Evolutionary conservation across 2,329 filamentous ascomycete genomes (phyloP).

Genomic region (Thielaviopsis cerberus): DNA sequence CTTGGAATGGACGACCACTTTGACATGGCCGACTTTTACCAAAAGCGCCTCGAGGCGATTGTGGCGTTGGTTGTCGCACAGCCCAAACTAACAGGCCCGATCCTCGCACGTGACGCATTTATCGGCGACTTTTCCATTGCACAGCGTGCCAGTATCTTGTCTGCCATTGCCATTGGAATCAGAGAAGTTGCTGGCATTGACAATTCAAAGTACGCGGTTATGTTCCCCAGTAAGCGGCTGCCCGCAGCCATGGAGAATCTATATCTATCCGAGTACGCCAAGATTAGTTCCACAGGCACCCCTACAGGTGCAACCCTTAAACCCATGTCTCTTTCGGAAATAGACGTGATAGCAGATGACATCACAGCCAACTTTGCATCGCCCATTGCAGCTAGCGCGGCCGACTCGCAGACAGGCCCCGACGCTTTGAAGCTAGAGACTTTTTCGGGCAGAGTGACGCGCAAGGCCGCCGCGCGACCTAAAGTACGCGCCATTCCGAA

Average conservation of each 20-base stretch:
- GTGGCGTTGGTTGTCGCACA: conserved; percentile 63
- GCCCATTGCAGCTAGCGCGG: conserved; percentile 64
- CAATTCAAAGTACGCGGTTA: conserved; percentile 30
- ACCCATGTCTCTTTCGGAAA: conserved; percentile 35
- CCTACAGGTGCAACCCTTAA: conserved; percentile 25
- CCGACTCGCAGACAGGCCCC: conserved; percentile 62
- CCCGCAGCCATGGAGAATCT: conserved; percentile 54
- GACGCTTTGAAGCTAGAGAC: conserved; percentile 74
- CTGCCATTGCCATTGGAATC: conserved; percentile 62
- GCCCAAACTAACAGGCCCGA: conserved; percentile 60
- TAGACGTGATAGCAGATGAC: conserved; percentile 48
- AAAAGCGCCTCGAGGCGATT: conserved; percentile 60
- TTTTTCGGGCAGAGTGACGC: conserved; percentile 37
- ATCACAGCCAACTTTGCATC: conserved; percentile 58
- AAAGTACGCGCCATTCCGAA: conserved; percentile 47
- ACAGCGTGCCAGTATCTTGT: conserved; percentile 66
- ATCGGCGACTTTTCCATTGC: conserved; percentile 78
- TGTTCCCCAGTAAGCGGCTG: conserved; percentile 66
- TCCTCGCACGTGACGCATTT: conserved; percentile 74
- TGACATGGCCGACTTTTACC: conserved; percentile 59
- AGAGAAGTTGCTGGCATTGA: conserved; percentile 71
- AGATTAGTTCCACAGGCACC: conserved; percentile 11
- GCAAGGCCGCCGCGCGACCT: conserved; percentile 29
- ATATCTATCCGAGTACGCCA: conserved; percentile 31
- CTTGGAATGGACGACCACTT: conserved; percentile 72